Base-by-base conservation (phyloP, 2,329 filamentous ascomycete species). In the Colletotrichum acutatum region DNA sequence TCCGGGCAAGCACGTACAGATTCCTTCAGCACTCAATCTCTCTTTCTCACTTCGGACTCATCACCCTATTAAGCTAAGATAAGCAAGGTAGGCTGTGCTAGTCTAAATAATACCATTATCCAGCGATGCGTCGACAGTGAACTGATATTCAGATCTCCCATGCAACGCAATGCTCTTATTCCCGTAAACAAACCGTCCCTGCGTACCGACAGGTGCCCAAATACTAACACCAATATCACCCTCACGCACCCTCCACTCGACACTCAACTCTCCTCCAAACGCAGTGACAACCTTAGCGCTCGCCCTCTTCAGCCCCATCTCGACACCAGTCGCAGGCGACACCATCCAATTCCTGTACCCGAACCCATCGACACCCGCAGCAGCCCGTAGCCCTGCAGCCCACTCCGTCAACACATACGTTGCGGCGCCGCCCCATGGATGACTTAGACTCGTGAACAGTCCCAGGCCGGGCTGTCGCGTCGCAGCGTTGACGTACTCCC, bases 361-460 rank as follows among this genome's bases (percentile, higher is more conserved):
- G 14, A 78, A 78, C 53, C 75, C 37, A 4, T 68, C 22, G 16
- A 53, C 57, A 12, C 74, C 68, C 3, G 59, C 11, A 7, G 59
- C 70, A 49, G 78, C 68, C 12, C 74, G 68, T 2, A 83, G 61
- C 0, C 81, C 81, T 4, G 78, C 73, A 6, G 79, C 76, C 74
- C 79, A 83, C 49, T 83, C 80, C 2, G 78, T 85, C 16, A 87
- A 66, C 2, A 86, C 75, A 58, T 86, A 87, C 8, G 84, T 86
- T 2, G 84, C 82, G 6, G 84, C 84, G 0, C 81, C 83, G 37
- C 84, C 82, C 85, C 84, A 87, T 0, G 84, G 84, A 71, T 86
- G 85, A 1, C 79, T 77, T 1, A 85, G 76, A 54, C 81, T 84
- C 1, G 85, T 87, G 75, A 81, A 87, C 0, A 83, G 72, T 12